Conservation (phyloP, 352 stramenopile species). For the Globisporangium nagaii region DNA sequence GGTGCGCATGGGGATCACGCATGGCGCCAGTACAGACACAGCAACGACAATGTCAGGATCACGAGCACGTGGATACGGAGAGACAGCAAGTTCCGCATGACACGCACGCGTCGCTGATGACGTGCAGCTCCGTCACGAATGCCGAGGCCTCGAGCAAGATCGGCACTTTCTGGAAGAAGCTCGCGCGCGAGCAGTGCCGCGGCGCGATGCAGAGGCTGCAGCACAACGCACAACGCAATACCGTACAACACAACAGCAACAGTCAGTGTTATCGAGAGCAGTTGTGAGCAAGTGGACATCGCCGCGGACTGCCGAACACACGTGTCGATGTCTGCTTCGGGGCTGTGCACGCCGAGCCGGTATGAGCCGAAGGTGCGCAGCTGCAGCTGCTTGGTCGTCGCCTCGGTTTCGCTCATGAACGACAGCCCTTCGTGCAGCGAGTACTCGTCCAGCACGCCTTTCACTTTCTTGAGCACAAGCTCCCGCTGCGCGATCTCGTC, state of each 20-base stretch:
- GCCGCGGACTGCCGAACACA: constrained; percentile 17
- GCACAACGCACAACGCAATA: background rate
- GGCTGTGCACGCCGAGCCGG: constrained; percentile 79
- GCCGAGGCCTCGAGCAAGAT: constrained; percentile 69
- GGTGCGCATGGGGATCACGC: too few relatives aligned
- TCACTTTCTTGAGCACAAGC: constrained; percentile 57
- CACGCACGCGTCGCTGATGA: constrained; percentile 87
- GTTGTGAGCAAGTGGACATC: too few relatives aligned
- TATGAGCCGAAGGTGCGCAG: constrained; percentile 92
- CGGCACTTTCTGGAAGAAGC: constrained; percentile 86
- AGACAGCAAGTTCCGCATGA: background rate
- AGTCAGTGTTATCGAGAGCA: too few relatives aligned
- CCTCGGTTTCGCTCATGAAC: constrained; percentile 41
- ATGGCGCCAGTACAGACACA: too few relatives aligned
- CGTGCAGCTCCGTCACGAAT: constrained; percentile 64
- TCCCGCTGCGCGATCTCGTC: constrained; percentile 60
- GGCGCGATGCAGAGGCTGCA: constrained; percentile 82
- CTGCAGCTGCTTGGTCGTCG: constrained; percentile 34
- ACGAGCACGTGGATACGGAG: background rate
- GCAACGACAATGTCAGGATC: background rate
- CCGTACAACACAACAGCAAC: too few relatives aligned
- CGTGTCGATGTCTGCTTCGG: constrained; percentile 84
- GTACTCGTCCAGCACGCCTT: constrained; percentile 68
- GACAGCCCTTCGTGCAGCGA: constrained; percentile 56
- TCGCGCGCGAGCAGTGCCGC: constrained; percentile 68